phyloP scores from a whole-genome alignment of 1,284 basidiomycete species.

The Sporisorium reilianum region DNA sequence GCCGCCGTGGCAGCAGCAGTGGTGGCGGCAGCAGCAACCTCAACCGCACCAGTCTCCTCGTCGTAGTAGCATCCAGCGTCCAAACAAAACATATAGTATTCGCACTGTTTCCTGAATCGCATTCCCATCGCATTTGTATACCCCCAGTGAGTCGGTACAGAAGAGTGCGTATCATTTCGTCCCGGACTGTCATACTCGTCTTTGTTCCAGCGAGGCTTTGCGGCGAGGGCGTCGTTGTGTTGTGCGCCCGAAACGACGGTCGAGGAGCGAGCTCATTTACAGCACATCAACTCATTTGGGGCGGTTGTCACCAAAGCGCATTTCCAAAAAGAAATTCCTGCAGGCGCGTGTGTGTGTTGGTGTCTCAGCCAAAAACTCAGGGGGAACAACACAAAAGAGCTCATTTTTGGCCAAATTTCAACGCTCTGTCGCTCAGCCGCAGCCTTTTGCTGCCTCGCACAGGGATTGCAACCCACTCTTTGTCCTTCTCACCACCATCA shows the following conservation, averaged over 20 bases:
- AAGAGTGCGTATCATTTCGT: not conserved
- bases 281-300: not conserved
- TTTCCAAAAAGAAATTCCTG: not conserved
- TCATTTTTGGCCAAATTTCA: constrained; percentile 2
- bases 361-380: constrained; percentile 8
- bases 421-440: not conserved
- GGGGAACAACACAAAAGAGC: not conserved
- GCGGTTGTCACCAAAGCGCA: constrained; percentile 5
- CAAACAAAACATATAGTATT: not conserved
- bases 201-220: not conserved
- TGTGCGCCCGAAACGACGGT: no score
- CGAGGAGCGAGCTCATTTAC: no score
- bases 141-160: not conserved
- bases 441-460: constrained; percentile 1
- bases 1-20: not conserved
- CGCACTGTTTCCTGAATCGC: not conserved
- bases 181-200: not conserved
- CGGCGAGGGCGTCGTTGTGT: no score
- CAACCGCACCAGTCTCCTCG: not conserved
- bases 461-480: constrained; percentile 6
- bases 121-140: not conserved
- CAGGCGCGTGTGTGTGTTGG: not conserved
- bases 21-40: not conserved
- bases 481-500: constrained; percentile 12
- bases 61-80: not conserved